Base-by-base conservation (phyloP, 208 protist genomes). In the Leishmania amazonensis region DNA sequence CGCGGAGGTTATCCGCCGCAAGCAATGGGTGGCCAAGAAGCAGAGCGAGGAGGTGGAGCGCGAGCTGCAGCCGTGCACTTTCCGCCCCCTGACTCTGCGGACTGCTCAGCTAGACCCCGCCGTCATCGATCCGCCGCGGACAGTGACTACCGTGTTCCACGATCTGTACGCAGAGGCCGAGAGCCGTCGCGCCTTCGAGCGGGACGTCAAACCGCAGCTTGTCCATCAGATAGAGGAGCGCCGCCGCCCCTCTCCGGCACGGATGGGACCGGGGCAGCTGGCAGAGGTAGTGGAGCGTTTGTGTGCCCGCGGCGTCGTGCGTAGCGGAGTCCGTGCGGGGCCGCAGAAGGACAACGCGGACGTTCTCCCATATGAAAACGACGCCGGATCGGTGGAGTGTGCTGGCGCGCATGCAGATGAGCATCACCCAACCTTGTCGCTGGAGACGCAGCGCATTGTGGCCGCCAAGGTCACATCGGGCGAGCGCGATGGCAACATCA, bases 31-130 rank as follows among this genome's bases (percentile, higher is more conserved):
- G 9, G 88, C 92, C 28, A 76, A 85, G 86, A 91, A 88, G 84
- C 65, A 88, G 75, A 85, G 86, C 57, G 90, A 94, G 78, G 70
- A 89, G 76, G 83, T 91, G 54, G 90, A 90, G 81, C 58, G 79
- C 42, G 95, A 96, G 76, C 79, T 98, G 53, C 75, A 87, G 76
- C 84, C 80, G 68, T 98, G 95, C 84, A 98, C 95, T 8, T 98
- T 98, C 79, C 89, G 91, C 31, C 95, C 95, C 21, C 70, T 96
- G 40, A 98, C 93, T 2, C 76, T 96, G 49, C 83, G 88, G 19
- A 79, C 87, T 9, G 91, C 87, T 6, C 78, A 71, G 28, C 81
- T 93, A 51, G 85, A 90, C 57, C 87, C 87, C 1, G 76, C 83
- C n/a, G 77, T 81, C 0, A 81, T 85, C 13, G 76, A 81, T 47